Evolutionary conservation across 768 basidiomycete species (phyloP), one percentile per base, ranked within the genome.

Genomic region (Termitomyces sp.): DNA sequence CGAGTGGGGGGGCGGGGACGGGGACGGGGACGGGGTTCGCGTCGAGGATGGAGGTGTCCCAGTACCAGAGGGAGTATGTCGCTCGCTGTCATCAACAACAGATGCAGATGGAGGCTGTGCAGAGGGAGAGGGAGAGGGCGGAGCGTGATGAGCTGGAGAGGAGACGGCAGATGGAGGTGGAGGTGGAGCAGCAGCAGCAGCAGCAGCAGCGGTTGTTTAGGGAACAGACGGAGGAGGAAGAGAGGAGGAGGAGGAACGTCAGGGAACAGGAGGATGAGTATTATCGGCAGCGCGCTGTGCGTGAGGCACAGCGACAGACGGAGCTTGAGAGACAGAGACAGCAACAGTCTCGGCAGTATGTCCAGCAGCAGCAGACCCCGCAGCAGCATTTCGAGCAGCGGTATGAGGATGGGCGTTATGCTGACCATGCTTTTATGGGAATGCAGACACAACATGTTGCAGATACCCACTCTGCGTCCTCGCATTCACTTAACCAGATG

Each of bases 1-100:
- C 68, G 47, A 73, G 68, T 18, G n/a, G n/a, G n/a, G 73, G 64
- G 72, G 37, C 74, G 73, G 60, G 67, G 37, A n/a, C n/a, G n/a
- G n/a, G n/a, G n/a, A n/a, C n/a, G n/a, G 73, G 64, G 72, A 36
- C 74, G 73, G 60, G 67, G 37, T n/a, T 39, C 69, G 13, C 67
- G 68, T 8, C 70, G 71, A 70, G 62, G 48, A 22, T 37, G 24
- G 51, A 46, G 54, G 30, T 41, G 15, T 31, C 45, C 49, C 45
- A 48, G 45, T 39, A 47, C 20, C 48, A 53, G 20, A 27, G 27
- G 27, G 27, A 27, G 27, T 27, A 27, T 27, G 27, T 27, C 27
- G 27, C 27, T 1, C 27, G 27, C 27, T 27, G 27, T 27, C 27
- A 27, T 27, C 41, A 48, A 42, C 57, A 44, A 4, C 60, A 58